phyloP scores from a whole-genome alignment of 2,329 filamentous ascomycete genomes.

The Penicillium brevicompactum region DNA sequence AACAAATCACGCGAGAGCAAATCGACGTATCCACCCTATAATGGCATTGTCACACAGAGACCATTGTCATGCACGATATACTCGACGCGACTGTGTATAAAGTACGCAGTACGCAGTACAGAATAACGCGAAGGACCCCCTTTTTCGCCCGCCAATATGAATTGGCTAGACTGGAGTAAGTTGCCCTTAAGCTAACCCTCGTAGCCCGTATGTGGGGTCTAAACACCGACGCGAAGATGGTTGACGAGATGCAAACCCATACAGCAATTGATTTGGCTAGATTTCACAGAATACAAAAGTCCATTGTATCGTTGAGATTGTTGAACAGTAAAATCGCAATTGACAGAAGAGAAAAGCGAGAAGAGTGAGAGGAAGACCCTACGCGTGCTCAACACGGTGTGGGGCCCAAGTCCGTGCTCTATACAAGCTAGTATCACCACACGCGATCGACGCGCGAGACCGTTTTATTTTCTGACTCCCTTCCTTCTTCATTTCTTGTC shows the following conservation, averaged over 20 bases:
- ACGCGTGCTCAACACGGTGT: conserved; percentile 31
- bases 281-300: too few species aligned
- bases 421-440: conserved; percentile 29
- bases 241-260: too few species aligned
- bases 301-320: too few species aligned
- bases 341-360: background rate
- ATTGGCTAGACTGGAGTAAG: background rate
- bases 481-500: background rate
- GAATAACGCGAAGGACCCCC: background rate
- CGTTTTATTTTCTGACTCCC: conserved; percentile 14
- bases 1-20: background rate
- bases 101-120: background rate
- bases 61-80: background rate
- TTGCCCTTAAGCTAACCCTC: background rate
- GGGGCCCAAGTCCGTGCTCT: conserved; percentile 29
- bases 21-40: too few species aligned
- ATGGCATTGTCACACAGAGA: background rate
- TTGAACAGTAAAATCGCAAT: background rate
- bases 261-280: too few species aligned
- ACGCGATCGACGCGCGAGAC: conserved; percentile 29
- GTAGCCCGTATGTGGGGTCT: background rate
- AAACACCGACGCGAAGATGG: background rate
- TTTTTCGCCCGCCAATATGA: background rate
- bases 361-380: background rate
- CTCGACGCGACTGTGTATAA: background rate